Evolutionary conservation across 1,284 basidiomycete species (phyloP), one percentile per base, ranked within the genome.

Genomic region (Naganishia sp.): DNA sequence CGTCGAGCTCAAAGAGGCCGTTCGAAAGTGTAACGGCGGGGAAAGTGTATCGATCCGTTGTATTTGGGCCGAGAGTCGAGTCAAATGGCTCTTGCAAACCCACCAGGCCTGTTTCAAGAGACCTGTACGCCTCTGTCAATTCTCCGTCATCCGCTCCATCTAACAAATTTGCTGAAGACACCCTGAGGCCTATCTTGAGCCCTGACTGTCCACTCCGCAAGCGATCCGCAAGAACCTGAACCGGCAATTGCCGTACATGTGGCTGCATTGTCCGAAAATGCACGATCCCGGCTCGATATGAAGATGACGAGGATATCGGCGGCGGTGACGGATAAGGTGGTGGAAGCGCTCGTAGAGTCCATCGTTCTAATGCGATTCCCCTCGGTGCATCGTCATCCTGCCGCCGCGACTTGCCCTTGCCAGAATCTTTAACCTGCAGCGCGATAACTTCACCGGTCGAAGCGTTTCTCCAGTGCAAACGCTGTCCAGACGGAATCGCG

Each of bases 301-400:
- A 61, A 3, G 65, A 46, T 2, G 15, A 78, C 36, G 36, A 77
- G 70, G 69, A 77, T 76, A 10, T 75, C 74, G 74, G 42, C 16
- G 33, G 43, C 36, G 36, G 31, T 25, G 23, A 21, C 15, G 56
- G 16, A 3, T 50, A 9, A 15, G 31, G 31, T 7, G 63, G 28
- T n/a, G 33, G 49, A 18, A 59, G 42, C 21, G n/a, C 31, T 21
- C 69, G 68, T 10, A 79, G 71, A 6, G 79, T 78, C 79, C 79
- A 80, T 61, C 75, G 68, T 64, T 80, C 79, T 13, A 80, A 71
- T 0, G 79, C 71, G 49, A 80, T 78, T 6, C 78, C 79, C 2
- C 61, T 21, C 18, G 9, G 11, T 6, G 11, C 21, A 11, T 11
- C 15, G 25, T 28, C 39, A 48, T 75, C 71, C 10, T 39, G 4